Conservation (phyloP, 495 filamentous ascomycete genomes). For the Tuber melanosporum region DNA sequence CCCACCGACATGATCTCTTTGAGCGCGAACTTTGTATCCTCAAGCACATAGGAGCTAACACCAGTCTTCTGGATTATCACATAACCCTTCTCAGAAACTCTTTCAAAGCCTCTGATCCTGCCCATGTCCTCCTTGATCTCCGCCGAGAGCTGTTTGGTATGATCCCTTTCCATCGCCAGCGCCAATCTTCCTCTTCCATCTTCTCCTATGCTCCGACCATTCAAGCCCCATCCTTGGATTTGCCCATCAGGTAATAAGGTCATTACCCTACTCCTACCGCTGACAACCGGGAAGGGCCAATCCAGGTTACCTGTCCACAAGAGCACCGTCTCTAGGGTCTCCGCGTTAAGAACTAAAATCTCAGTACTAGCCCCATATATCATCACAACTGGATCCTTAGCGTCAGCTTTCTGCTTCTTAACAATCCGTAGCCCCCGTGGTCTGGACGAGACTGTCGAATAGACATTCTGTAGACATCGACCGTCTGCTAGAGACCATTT, state of each 20-base stretch:
- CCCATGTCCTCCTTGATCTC: constrained; percentile 18
- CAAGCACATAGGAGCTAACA: constrained; percentile 26
- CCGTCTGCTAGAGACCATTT: constrained; percentile 31
- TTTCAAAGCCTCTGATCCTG: constrained; percentile 18
- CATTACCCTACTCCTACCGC: constrained; percentile 19
- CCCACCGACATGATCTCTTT: constrained; percentile 17
- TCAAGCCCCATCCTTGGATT: constrained; percentile 32
- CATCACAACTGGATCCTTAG: constrained; percentile 17
- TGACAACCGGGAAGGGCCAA: constrained; percentile 32
- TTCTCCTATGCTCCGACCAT: constrained; percentile 4
- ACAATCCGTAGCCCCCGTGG: constrained; percentile 27
- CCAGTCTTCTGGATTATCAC: constrained; percentile 27
- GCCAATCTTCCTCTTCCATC: constrained; percentile 8
- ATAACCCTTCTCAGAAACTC: constrained; percentile 19
- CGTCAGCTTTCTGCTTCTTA: neutral
- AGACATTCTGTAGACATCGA: constrained; percentile 31
- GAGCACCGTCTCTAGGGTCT: constrained; percentile 31
- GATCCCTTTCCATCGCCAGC: constrained; percentile 21
- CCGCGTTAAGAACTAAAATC: constrained; percentile 33
- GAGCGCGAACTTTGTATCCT: constrained; percentile 18
- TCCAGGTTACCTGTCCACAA: constrained; percentile 36
- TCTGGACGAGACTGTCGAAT: neutral
- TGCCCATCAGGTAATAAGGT: constrained; percentile 18
- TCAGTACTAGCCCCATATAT: constrained; percentile 34
- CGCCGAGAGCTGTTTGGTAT: constrained; percentile 13